Evolutionary conservation across 176 grass and related monocot genomes (phyloP).

Genomic region (Chloris gayana): DNA sequence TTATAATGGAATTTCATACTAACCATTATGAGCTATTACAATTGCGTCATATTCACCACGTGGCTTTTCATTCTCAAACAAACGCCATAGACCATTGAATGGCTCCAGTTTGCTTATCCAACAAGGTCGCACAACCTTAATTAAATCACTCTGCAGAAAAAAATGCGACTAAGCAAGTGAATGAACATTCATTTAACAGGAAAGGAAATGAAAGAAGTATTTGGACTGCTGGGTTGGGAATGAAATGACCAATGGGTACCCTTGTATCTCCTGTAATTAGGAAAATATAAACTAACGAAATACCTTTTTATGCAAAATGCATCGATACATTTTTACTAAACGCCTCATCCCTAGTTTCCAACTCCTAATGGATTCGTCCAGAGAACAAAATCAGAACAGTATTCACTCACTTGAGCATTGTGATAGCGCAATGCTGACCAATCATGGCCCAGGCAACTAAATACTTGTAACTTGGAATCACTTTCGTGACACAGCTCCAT

Average conservation of each 20-base stretch:
- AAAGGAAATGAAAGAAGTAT: constrained; percentile 29
- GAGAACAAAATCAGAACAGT: constrained; percentile 6
- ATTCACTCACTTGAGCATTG: constrained; percentile 3
- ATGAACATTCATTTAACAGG: constrained; percentile 9
- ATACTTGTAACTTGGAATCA: too few relatives aligned
- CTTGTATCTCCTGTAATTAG: not conserved
- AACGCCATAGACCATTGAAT: constrained; percentile 76
- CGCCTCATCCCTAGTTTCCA: not conserved
- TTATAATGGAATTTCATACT: constrained; percentile 11
- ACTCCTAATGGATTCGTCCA: not conserved
- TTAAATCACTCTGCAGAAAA: constrained; percentile 58
- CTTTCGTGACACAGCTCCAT: too few relatives aligned
- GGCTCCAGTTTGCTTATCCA: constrained; percentile 98
- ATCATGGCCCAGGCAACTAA: not conserved
- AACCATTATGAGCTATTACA: constrained; percentile 95
- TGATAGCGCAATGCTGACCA: not conserved
- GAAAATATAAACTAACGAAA: not conserved
- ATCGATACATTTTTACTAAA: not conserved
- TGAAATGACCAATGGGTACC: not conserved
- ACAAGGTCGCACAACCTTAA: constrained; percentile 67
- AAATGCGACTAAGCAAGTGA: constrained; percentile 34
- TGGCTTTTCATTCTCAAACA: constrained; percentile 80
- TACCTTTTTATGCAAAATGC: not conserved
- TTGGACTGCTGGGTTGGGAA: not conserved
- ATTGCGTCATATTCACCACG: constrained; percentile 81